These are phyloP conservation scores for Plasmodium inui DNA, from an alignment of 169 alveolate genomes.

Conservation along the genomic window DNA sequence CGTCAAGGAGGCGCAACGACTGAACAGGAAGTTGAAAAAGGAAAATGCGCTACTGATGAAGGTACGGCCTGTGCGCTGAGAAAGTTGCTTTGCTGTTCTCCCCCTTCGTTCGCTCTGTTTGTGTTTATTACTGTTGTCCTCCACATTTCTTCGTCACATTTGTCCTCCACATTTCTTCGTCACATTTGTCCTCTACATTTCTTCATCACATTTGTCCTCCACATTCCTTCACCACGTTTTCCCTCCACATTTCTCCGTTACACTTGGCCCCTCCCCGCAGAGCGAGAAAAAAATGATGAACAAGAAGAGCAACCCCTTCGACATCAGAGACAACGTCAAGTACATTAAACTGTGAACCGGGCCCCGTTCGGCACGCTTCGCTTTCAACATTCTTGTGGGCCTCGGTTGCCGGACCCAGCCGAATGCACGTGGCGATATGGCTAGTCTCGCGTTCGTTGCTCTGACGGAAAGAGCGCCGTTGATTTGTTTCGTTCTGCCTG, in stretches of 20 bases:
- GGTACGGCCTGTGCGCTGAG: conserved; percentile 7
- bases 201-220: not conserved
- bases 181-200: not conserved
- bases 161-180: not conserved
- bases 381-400: not conserved
- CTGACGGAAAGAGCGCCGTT: not conserved
- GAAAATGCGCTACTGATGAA: conserved; percentile 77
- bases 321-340: conserved; percentile 67
- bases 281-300: conserved; percentile 60
- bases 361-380: not conserved
- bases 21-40: conserved; percentile 85
- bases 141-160: not conserved
- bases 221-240: not conserved
- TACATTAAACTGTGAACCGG: conserved; percentile 43
- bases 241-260: not conserved
- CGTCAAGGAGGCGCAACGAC: conserved; percentile 86
- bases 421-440: not conserved
- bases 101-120: not conserved
- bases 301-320: conserved; percentile 71
- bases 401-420: not conserved
- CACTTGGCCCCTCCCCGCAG: conserved; percentile 11
- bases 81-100: not conserved
- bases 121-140: not conserved
- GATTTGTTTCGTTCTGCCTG: not conserved
- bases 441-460: not conserved